Base-by-base conservation (phyloP, 345 rosid species). In the Lepidium aucheri region DNA sequence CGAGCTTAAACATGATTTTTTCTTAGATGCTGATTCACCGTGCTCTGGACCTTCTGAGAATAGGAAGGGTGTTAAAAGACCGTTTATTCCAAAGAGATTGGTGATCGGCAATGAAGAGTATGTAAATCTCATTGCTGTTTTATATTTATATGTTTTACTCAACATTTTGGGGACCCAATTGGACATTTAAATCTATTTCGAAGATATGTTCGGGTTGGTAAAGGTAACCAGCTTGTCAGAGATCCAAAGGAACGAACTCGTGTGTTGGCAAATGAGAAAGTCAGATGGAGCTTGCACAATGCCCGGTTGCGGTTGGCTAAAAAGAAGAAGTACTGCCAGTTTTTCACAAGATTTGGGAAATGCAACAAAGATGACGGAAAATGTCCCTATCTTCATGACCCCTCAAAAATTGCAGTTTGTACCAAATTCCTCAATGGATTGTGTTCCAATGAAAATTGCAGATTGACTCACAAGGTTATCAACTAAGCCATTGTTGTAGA, bases 21-120 rank as follows among this genome's bases (percentile, higher is more conserved):
- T 15, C 51, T 58, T 63, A 90, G 96, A 85, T 74, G 94, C 74
- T 30, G 86, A 72, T 14, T 77, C 83, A 35, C 51, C 89, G 30
- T 41, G 68, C 46, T 8, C 86, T 50, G 80, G 77, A 56, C 70
- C 65, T 69, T 58, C 63, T 45, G 73, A 66, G 70, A 77, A 56
- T 40, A 84, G 74, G 54, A 83, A 81, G 55, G 78, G 75, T 58
- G 72, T 63, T 28, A 86, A 82, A 81, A 86, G 76, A 73, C 63
- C 86, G n/a, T 82, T 81, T 68, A 84, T 90, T 32, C 96, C 95
- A 24, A 82, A 87, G 77, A 88, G 97, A 88, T 75, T 94, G 68
- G 80, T 90, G 55, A 94, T 94, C 40, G 97, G 96, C 77, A 83
- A 90, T 78, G 86, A 94, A 76, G 97, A 94, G 99, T 94, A 83